Evolutionary conservation across 1,284 basidiomycete species (phyloP), one percentile per base, ranked within the genome.

Genomic region (Cutaneotrichosporon dermatis): DNA sequence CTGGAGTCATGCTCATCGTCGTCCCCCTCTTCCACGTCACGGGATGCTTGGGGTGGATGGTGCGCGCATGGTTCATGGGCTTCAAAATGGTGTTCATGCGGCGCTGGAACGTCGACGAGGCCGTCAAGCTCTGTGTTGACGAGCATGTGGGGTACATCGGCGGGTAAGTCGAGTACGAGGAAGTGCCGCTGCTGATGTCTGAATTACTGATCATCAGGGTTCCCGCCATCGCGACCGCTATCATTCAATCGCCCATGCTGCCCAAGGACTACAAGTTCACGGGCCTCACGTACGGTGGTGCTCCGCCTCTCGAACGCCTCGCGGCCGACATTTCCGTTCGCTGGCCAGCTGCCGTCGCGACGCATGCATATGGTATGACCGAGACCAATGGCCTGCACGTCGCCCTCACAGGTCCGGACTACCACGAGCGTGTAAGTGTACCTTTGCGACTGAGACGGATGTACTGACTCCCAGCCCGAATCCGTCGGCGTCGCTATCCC

Each of bases 21-120:
- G 69, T 76, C 25, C 75, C 75, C 1, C 65, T 76, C 4, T 76
- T 76, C 63, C 75, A 76, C 69, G 74, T 76, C 8, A 75, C 74
- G 1, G 75, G 75, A 4, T 70, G 67, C 52, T 60, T 76, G 2
- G 71, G 69, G 2, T 75, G 73, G 71, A 62, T 75, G 48, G 62
- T 75, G 59, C 65, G 74, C 8, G 71, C 68, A 0, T 63, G 73
- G 49, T 66, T 69, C 55, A 59, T 65, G 12, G 75, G 75, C 13
- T 68, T 66, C 13, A 73, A 69, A 55, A 65, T 76, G 46, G 71
- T 74, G 13, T 62, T 71, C 51, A 67, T 73, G 62, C 59, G 65
- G 10, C 57, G 66, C 43, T 76, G 73, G 73, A 64, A 66, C 41
- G 66, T 69, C 4, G 45, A 53, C 2, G 69, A 68, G n/a, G 75